Base-by-base conservation (phyloP, 768 basidiomycete genomes). In the Clavulina sp. region DNA sequence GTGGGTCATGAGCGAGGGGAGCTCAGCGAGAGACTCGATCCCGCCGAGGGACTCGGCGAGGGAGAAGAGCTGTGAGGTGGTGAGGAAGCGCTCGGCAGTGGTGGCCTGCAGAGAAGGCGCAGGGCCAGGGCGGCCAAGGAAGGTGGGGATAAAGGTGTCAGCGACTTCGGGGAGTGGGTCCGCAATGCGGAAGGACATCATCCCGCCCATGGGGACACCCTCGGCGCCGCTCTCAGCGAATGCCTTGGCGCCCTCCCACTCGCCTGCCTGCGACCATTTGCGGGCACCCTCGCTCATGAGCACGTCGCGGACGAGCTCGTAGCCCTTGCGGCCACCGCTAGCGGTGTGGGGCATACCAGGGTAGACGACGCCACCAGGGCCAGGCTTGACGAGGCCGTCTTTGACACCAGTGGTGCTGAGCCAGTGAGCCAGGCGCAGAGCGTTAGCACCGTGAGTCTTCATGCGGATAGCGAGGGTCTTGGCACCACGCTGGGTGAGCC, bases 381-480 rank as follows among this genome's bases (percentile, higher is more conserved):
- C n/a, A n/a, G n/a, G n/a, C 57, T 79, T 75, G n/a, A 95, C 84
- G 23, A 73, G 70, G 2, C 60, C 73, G 21, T 65, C 73, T 1
- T 57, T 56, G 55, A 3, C 41, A 4, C 28, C 36, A 51, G 9
- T 41, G 26, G n/a, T 57, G 52, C 70, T 61, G 3, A 97, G 71
- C 5, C 70, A 75, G 7, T 69, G 66, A 0, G 91, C 88, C 31
- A 96, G 70, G 5, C 68, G 67, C 1, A 97, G 70, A 4, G 86
- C 92, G 58, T 88, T 93, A 38, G 73, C 55, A 2, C 89, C 92
- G 57, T 95, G 91, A 24, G 80, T 75, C 53, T 82, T 77, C 78
- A 91, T 85, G 23, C 93, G 77, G 3, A 97, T 69, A 51, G 81
- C 76, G 1, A 97, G 77, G 6, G 93, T 97, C 72, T 96, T 96